A percentile compares a stretch with the other conserved stretches of the same genome.
Evolutionary conservation across 2,329 filamentous ascomycete genomes (phyloP).

Genomic region (Ophiostoma novo-ulmi): DNA sequence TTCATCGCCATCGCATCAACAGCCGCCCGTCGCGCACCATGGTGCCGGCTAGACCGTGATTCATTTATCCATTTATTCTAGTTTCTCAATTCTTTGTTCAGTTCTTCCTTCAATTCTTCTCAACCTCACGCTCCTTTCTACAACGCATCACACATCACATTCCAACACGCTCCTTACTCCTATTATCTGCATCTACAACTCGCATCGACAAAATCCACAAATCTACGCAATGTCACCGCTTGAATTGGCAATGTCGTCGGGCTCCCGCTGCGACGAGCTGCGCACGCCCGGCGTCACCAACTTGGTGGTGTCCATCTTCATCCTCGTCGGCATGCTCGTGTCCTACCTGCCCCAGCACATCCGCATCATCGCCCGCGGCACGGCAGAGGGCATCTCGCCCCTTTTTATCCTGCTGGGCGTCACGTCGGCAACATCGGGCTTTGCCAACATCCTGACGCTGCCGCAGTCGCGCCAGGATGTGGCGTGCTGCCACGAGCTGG

Average conservation of each 20-base stretch:
- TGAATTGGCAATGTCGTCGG: constrained; percentile 21
- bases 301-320: constrained; percentile 53
- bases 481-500: constrained; percentile 77
- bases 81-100: not conserved
- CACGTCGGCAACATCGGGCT: constrained; percentile 79
- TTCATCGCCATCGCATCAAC: not conserved
- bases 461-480: constrained; percentile 79
- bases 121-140: not conserved
- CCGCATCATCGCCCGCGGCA: constrained; percentile 79
- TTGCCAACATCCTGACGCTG: constrained; percentile 87
- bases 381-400: constrained; percentile 90
- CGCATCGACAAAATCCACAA: no score
- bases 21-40: constrained; percentile 5
- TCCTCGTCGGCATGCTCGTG: constrained; percentile 80
- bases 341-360: constrained; percentile 94
- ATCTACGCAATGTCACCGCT: not conserved
- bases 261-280: constrained; percentile 46
- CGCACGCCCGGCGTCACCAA: constrained; percentile 51
- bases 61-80: not conserved
- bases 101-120: no score
- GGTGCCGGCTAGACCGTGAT: constrained; percentile 9
- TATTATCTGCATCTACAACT: no score
- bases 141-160: not conserved
- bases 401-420: constrained; percentile 93
- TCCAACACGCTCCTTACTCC: not conserved